Conservation (phyloP, 345 rosid species). For the Punica granatum region DNA sequence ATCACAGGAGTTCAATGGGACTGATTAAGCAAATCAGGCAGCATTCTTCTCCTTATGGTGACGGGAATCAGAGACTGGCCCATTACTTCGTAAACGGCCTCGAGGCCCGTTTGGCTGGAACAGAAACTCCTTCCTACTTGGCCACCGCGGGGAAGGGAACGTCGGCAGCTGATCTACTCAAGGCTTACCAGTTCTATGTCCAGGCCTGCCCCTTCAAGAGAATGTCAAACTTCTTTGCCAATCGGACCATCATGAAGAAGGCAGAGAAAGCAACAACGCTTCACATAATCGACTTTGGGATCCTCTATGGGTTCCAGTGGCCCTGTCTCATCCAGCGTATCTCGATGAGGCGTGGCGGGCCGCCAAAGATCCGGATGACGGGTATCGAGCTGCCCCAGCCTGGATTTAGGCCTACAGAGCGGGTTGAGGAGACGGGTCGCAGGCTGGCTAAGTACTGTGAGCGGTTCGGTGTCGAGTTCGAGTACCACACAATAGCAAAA, state of each 20-base stretch:
- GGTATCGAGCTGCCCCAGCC: conserved; percentile 82
- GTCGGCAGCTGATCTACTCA: conserved; percentile 46
- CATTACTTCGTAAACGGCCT: conserved; percentile 56
- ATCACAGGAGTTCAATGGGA: conserved; percentile 48
- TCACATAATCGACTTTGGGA: conserved; percentile 76
- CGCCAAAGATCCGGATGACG: conserved; percentile 60
- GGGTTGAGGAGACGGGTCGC: conserved; percentile 63
- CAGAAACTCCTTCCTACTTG: conserved; percentile 20
- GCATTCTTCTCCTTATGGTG: conserved; percentile 50
- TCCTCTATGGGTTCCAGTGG: conserved; percentile 82
- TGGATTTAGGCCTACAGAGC: conserved; percentile 63
- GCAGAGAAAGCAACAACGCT: conserved; percentile 43
- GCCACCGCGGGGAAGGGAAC: conserved; percentile 17
- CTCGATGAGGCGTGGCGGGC: conserved; percentile 33
- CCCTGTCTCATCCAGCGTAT: conserved; percentile 63
- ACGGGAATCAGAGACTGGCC: conserved; percentile 60
- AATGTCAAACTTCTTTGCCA: conserved; percentile 43
- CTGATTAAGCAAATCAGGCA: conserved; percentile 51
- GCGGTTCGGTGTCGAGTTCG: conserved; percentile 49
- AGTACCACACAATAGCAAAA: conserved; percentile 50
- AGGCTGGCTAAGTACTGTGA: conserved; percentile 51
- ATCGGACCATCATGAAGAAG: conserved; percentile 34
- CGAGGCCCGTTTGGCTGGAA: conserved; percentile 54
- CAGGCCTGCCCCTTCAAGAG: conserved; percentile 41
- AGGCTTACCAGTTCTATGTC: conserved; percentile 42